A percentile compares a stretch with the other conserved stretches of the same genome.
Conservation (phyloP, 2,329 filamentous ascomycete genomes). For the Cercospora sesami region DNA sequence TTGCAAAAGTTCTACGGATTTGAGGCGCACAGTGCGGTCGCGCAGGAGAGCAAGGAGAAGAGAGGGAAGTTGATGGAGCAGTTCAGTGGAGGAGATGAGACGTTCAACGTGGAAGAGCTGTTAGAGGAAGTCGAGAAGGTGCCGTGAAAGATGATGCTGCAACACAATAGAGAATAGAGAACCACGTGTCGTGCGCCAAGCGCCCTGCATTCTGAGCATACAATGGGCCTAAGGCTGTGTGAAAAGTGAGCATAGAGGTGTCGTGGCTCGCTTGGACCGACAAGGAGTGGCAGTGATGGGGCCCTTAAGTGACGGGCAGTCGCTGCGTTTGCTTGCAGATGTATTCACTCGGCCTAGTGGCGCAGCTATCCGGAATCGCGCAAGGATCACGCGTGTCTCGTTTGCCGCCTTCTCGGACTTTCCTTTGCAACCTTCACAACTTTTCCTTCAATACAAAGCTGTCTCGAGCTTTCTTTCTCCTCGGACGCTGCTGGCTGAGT, state of each 20-base stretch:
- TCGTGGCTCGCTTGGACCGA: too few species aligned
- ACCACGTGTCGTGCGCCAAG: background rate
- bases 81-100: conserved; percentile 75
- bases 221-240: background rate
- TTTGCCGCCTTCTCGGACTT: background rate
- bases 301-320: background rate
- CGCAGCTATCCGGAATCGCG: background rate
- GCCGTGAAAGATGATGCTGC: conserved; percentile 28
- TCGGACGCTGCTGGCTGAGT: too few species aligned
- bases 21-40: conserved; percentile 61
- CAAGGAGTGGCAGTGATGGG: too few species aligned
- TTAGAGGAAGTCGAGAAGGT: conserved; percentile 87
- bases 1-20: conserved; percentile 85
- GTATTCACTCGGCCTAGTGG: conserved; percentile 7
- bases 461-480: too few species aligned
- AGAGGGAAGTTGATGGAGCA: conserved; percentile 73
- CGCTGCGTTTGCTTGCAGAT: background rate
- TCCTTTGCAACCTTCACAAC: background rate
- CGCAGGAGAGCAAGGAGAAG: conserved; percentile 67
- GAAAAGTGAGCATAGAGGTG: background rate
- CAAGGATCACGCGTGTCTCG: background rate
- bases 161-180: background rate
- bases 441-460: too few species aligned
- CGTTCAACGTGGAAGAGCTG: conserved; percentile 80
- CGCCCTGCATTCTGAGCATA: too few species aligned